Evolutionary conservation across 805 yeast species (phyloP), one percentile per base, ranked within the genome.

Genomic region (Metschnikowia arizonensis): DNA sequence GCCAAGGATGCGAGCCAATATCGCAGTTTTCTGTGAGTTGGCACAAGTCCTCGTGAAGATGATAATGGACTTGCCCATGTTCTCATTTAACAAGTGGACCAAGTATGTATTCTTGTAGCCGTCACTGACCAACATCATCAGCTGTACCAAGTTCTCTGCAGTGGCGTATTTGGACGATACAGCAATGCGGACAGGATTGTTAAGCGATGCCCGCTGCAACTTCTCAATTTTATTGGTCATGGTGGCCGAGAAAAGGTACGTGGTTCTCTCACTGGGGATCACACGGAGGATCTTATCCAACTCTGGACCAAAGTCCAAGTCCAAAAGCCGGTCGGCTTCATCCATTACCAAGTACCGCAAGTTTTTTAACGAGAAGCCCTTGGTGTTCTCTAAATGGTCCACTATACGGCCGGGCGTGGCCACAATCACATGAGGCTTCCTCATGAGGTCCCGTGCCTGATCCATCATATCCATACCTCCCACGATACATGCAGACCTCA

Each of bases 381-480:
- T 86, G 15, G 97, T 91, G 55, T 86, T 81, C 59, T 90, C 96
- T 59, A 91, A 70, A 71, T 91, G 99, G 64, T 91, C 99, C 79
- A 91, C 81, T 48, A 90, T 71, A 64, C 96, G 75, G 42, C 96
- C 96, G 0, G 99, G 98, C 0, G 99, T 93, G 17, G 98, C 98
- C 50, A 91, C 95, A 45, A 91, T 78, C 37, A 91, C 78, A 61
- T 91, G 99, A 3, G 99, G 99, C 58, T 88, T 89, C 55, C 93
- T 79, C 85, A 88, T 85, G 57, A 91, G 74, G 52, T 93, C 97
- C 50, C 95, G 77, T 0, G 97, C 93, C 66, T 91, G 99, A 55
- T 89, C 96, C 93, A 93, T 88, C 86, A 87, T 85, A 62, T 88
- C 96, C 91, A 93, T 90, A 50, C 99, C 99, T 56, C 99, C 99